Base-by-base conservation (phyloP, 2,329 filamentous ascomycete genomes). In the Rhynchosporium agropyri region DNA sequence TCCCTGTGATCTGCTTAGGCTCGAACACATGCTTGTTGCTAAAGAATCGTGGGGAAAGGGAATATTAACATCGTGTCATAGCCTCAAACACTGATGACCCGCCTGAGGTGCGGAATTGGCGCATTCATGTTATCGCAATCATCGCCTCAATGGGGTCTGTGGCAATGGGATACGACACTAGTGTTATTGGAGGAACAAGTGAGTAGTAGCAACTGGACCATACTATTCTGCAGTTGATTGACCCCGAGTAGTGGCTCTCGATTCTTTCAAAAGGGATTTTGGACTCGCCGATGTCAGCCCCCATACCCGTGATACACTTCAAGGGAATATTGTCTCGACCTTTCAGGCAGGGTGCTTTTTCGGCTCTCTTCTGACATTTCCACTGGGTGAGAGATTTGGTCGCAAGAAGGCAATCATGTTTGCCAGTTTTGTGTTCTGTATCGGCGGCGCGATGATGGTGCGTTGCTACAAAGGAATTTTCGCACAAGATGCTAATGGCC, bases 201-300 rank as follows among this genome's bases (percentile, higher is more conserved):
- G 20, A 45, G 38, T 2, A 46, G 26, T 5, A 36, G 33, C 9
- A 10, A 10, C 48, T 53, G 13, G 8, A 20, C 7, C 4, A 2
- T 5, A 2, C 20, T 15, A 45, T 13, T 2, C 54, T 28, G 31
- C 48, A 54, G 8, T 28, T 4, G 3, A 29, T 49, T 60, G 26
- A 43, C 40, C 20, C 26, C 83, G 0, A 87, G 86, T 73, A 77
- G 77, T 57, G 54, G 54, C 54, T 33, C 58, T 57, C 31, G 54
- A 57, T 48, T 57, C 54, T 4, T 57, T 57, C 40, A 45, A 40
- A 33, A 68, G 76, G 12, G 84, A 86, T 67, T 87, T 87, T 70
- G 70, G 75, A 3, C 83, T 87, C 67, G 74, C 72, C 1, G 64
- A 76, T 2, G 78, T 84, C 74, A 69, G 71, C 6, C 38, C 66